phyloP scores from a whole-genome alignment of 2,329 filamentous ascomycete species.

The Cadophora malorum region DNA sequence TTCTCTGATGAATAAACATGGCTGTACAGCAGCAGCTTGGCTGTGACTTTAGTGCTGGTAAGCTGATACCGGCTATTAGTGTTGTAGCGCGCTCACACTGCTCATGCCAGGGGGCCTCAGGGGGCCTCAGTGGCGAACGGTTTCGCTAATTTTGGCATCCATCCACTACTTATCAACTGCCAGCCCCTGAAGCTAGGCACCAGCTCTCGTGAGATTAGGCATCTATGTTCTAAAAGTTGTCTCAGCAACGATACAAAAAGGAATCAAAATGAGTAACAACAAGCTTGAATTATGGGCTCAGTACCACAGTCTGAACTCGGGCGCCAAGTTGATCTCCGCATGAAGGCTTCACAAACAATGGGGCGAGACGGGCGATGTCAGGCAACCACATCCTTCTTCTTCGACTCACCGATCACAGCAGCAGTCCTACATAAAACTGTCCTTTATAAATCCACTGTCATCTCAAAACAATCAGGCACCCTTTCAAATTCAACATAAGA shows the following conservation, averaged over 20 bases:
- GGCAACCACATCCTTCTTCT: conserved; percentile 6
- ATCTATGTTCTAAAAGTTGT: not conserved
- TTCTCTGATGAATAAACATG: no score
- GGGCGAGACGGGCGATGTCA: not conserved
- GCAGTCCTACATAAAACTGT: not conserved
- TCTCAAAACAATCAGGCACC: not conserved
- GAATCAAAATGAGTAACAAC: not conserved
- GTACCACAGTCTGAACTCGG: not conserved
- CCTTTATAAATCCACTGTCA: not conserved
- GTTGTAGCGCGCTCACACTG: not conserved
- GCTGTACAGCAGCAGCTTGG: no score
- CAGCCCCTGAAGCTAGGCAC: not conserved
- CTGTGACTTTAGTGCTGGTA: no score
- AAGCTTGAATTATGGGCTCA: not conserved
- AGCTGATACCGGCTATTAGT: not conserved
- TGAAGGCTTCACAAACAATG: not conserved
- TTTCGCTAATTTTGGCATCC: not conserved
- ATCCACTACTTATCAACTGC: not conserved
- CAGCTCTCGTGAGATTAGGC: not conserved
- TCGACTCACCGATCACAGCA: not conserved
- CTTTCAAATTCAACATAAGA: not conserved
- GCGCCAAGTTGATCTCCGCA: not conserved
- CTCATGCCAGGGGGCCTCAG: not conserved
- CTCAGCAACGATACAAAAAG: not conserved
- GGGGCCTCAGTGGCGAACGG: not conserved